These are phyloP conservation scores for Boletus pseudopeckii DNA, from an alignment of 768 basidiomycete species.

Conservation along the genomic window DNA sequence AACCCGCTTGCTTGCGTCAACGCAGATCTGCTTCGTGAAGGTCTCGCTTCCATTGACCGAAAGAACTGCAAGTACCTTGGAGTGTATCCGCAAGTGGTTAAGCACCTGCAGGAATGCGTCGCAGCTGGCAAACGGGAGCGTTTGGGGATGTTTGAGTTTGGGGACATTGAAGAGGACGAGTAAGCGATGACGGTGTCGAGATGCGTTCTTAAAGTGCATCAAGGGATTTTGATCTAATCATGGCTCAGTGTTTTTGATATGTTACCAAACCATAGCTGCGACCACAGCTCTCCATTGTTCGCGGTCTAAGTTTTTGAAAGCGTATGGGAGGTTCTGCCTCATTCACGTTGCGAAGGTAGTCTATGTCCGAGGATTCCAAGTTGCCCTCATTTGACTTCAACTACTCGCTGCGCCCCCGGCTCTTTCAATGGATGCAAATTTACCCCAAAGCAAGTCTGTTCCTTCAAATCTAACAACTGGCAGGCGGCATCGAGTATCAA, in stretches of 20 bases:
- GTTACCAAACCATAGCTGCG: not conserved
- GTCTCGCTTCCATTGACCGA: constrained; percentile 75
- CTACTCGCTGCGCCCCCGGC: not conserved
- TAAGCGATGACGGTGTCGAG: constrained; percentile 13
- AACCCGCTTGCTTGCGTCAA: constrained; percentile 83
- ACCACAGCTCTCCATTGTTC: not conserved
- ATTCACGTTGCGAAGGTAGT: too few species aligned
- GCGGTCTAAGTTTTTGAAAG: constrained; percentile 2
- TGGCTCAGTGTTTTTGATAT: not conserved
- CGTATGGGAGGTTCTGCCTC: not conserved
- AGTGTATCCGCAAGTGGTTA: constrained; percentile 65
- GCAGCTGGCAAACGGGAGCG: constrained; percentile 69
- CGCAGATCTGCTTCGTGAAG: constrained; percentile 84
- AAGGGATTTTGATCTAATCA: constrained; percentile 14
- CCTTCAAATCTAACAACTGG: constrained; percentile 17
- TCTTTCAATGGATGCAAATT: constrained; percentile 12
- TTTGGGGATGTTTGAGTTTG: constrained; percentile 85
- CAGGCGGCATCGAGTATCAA: constrained; percentile 20
- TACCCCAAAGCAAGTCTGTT: constrained; percentile 27
- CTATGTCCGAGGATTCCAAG: too few species aligned
- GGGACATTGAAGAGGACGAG: constrained; percentile 87
- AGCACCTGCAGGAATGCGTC: constrained; percentile 60
- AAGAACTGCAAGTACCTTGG: constrained; percentile 71
- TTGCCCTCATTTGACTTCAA: not conserved
- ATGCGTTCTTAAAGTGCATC: constrained; percentile 17